Evolutionary conservation across 139 green algal species (phyloP).

Genomic region (Tetradesmus lagerheimii): DNA sequence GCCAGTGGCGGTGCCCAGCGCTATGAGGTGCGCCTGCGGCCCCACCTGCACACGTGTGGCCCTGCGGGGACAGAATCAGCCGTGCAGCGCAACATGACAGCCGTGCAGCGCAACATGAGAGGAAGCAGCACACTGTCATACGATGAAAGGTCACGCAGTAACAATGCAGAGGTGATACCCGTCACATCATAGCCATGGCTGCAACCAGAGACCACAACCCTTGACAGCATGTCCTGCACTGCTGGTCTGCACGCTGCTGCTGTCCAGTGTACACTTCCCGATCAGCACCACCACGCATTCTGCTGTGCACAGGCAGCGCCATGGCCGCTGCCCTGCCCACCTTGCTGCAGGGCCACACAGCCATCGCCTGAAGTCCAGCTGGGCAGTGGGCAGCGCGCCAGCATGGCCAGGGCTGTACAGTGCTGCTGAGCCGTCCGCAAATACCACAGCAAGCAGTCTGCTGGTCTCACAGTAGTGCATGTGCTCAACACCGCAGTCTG

Average conservation of each 20-base stretch:
- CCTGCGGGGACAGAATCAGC: background rate
- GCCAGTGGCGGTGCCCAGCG: slow-evolving; percentile 70
- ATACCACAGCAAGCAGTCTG: slow-evolving; percentile 54
- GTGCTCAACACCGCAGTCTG: slow-evolving; percentile 1
- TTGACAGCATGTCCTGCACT: too few relatives aligned
- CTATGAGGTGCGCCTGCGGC: slow-evolving; percentile 71
- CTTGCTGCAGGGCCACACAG: slow-evolving; percentile 47
- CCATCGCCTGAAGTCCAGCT: slow-evolving; percentile 46
- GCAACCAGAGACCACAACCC: background rate
- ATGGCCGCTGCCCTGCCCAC: background rate
- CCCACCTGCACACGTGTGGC: slow-evolving; percentile 56
- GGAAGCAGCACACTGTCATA: background rate
- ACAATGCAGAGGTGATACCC: background rate
- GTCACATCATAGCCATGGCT: background rate
- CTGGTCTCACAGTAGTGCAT: slow-evolving; percentile 58
- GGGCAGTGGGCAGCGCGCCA: background rate
- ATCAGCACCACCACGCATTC: background rate
- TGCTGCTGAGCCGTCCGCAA: slow-evolving; percentile 57
- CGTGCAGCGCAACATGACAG: background rate
- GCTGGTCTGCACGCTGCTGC: too few relatives aligned
- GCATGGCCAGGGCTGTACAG: slow-evolving; percentile 33
- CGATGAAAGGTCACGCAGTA: background rate
- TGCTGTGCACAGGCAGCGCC: background rate
- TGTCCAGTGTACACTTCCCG: background rate
- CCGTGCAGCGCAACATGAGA: background rate